phyloP scores from a whole-genome alignment of 805 yeast genomes.

The Spathaspora boniae region DNA sequence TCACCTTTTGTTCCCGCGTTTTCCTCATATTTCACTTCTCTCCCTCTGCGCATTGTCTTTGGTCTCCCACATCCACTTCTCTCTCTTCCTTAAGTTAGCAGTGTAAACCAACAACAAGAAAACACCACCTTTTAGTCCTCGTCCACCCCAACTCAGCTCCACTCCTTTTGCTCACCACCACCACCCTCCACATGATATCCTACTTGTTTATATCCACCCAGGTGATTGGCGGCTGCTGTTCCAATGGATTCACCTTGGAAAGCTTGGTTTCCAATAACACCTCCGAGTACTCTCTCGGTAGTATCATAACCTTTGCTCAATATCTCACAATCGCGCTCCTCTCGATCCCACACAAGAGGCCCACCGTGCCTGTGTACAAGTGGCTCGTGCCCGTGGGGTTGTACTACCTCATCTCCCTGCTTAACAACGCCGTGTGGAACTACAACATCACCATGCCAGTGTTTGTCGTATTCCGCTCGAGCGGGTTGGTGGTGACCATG shows the following conservation, averaged over 20 bases:
- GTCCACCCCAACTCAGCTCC: no score
- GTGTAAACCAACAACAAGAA: no score
- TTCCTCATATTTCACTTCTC: no score
- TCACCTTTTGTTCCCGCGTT: no score
- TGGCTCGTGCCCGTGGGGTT: slow-evolving; percentile 47
- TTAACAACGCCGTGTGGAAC: slow-evolving; percentile 57
- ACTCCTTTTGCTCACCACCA: no score
- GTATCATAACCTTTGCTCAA: slow-evolving; percentile 55
- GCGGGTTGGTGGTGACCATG: slow-evolving; percentile 63
- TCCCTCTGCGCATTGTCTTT: no score
- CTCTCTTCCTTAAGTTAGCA: no score
- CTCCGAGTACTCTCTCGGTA: slow-evolving; percentile 36
- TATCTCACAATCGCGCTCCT: slow-evolving; percentile 50
- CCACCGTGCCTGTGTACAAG: slow-evolving; percentile 39
- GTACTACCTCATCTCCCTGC: slow-evolving; percentile 47
- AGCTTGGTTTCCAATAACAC: slow-evolving; percentile 31
- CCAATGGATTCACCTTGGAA: slow-evolving; percentile 65
- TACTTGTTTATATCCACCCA: no score
- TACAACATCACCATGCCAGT: slow-evolving; percentile 61
- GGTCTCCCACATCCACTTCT: no score
- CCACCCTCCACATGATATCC: no score
- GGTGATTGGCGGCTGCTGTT: slow-evolving; percentile 73
- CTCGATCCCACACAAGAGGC: slow-evolving; percentile 35
- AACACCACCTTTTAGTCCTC: no score
- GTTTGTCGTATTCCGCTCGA: slow-evolving; percentile 64